Evolutionary conservation across 225 moss, liverwort and hornwort genomes (phyloP).

Genomic region (Lunularia cruciata): DNA sequence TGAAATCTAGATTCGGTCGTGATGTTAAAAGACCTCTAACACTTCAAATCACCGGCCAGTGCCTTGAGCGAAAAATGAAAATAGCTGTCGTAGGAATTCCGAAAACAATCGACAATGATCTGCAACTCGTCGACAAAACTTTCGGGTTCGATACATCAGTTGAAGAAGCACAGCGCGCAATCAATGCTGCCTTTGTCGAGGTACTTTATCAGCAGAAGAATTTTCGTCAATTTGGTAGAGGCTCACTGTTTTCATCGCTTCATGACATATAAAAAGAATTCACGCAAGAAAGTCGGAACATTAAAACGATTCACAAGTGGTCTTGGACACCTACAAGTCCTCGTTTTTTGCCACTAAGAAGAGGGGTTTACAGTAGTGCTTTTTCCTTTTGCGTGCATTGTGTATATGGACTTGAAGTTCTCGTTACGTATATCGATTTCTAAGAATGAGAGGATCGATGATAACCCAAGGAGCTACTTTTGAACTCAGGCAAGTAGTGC

Average conservation of each 20-base stretch:
- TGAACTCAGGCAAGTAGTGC: conserved; percentile 83
- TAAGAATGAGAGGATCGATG: too few relatives aligned
- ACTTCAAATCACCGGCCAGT: conserved; percentile 36
- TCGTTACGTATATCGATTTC: too few relatives aligned
- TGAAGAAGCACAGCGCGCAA: conserved; percentile 92
- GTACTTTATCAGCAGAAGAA: conserved; percentile 32
- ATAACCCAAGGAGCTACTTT: not conserved
- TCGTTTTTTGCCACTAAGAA: too few relatives aligned
- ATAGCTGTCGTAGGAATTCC: conserved; percentile 82
- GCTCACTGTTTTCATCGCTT: too few relatives aligned
- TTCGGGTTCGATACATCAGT: conserved; percentile 97
- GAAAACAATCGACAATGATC: conserved; percentile 92
- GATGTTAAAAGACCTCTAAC: conserved; percentile 8
- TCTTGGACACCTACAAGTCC: too few relatives aligned
- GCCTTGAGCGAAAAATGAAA: conserved; percentile 64
- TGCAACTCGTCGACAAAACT: conserved; percentile 83
- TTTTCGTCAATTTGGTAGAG: not conserved
- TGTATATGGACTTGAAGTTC: too few relatives aligned
- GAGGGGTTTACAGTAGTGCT: too few relatives aligned
- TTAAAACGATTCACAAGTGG: too few relatives aligned
- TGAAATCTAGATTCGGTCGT: not conserved
- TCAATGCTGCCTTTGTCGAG: conserved; percentile 94
- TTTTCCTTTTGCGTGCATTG: too few relatives aligned
- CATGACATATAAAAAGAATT: too few relatives aligned
- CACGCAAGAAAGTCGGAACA: too few relatives aligned